Evolutionary conservation across 345 rosid species (phyloP), one percentile per base, ranked within the genome.

Genomic region (Eucalyptus regnans): DNA sequence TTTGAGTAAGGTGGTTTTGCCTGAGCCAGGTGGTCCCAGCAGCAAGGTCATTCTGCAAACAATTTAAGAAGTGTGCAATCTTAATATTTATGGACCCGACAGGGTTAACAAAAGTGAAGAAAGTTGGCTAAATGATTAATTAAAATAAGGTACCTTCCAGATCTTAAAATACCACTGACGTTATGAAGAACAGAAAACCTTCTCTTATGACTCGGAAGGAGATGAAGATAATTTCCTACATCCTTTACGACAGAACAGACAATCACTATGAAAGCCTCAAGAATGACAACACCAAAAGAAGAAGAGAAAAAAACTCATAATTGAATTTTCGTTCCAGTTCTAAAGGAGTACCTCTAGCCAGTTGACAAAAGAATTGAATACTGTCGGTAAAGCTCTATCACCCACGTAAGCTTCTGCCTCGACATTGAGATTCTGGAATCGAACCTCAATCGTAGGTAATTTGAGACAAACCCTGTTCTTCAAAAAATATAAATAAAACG

Each of bases 21-120:
- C 90, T 7, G 90, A 89, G 41, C 90, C 88, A 52, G 90, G 90
- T 17, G 88, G 90, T 48, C 90, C 90, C 81, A 87, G 49, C 84
- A 89, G 81, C 87, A 87, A 84, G 20, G 87, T 83, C 89, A 89
- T 49, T 58, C 89, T 89, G 60, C 89, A 87, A 89, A 86, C 56
- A 86, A 49, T 49, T 85, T 56, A 49, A 31, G 16, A 31, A 58
- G 29, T 25, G 29, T 41, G n/a, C 37, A 15, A 46, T 52, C 54
- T 43, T 54, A 46, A 58, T 54, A 50, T 52, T 52, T 52, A 41
- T 44, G 64, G n/a, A 85, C 56, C 20, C 18, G 54, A 49, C 16
- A 27, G 41, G 41, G 7, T 46, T 18, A 27, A 85, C 56, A 49
- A 15, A 85, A 85, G 33, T 50, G 37, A 46, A 85, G 84, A 76